Evolutionary conservation across 1,139 yeast genomes (phyloP).

Genomic region (Debaryomycetaceae sp.): DNA sequence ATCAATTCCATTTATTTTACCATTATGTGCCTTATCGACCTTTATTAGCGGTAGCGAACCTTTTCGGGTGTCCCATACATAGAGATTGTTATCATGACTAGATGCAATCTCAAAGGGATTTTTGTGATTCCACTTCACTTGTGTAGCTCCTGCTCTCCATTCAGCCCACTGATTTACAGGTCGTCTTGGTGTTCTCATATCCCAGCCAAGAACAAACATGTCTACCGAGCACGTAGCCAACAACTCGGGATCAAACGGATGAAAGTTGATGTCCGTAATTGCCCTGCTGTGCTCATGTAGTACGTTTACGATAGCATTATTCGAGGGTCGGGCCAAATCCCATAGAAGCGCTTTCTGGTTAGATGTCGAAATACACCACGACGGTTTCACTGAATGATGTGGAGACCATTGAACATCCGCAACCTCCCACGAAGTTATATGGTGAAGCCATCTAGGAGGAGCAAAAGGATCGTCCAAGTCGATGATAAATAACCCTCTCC

Average conservation of each 20-base stretch:
- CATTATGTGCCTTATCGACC: constrained; percentile 64
- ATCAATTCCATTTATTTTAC: constrained; percentile 87
- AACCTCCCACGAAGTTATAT: constrained; percentile 94
- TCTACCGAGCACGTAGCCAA: constrained; percentile 93
- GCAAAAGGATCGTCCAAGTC: constrained; percentile 94
- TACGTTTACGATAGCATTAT: constrained; percentile 78
- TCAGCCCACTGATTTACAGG: constrained; percentile 83
- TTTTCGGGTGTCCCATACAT: constrained; percentile 84
- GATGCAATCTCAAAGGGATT: constrained; percentile 79
- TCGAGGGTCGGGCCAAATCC: constrained; percentile 78
- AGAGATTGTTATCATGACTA: constrained; percentile 75
- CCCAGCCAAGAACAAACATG: constrained; percentile 87
- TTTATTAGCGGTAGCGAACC: constrained; percentile 68
- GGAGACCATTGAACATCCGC: constrained; percentile 99
- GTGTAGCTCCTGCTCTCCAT: constrained; percentile 93
- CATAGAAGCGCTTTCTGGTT: constrained; percentile 94
- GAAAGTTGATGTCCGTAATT: constrained; percentile 92
- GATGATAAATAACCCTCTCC: constrained; percentile 83
- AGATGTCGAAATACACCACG: constrained; percentile 91
- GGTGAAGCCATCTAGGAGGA: constrained; percentile 91
- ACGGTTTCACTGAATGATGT: constrained; percentile 67
- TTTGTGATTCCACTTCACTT: constrained; percentile 86
- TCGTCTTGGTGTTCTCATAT: constrained; percentile 68
- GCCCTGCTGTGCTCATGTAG: constrained; percentile 90
- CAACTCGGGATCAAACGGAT: constrained; percentile 82